These are phyloP conservation scores for Torulaspora franciscae DNA, from an alignment of 805 yeast genomes.

Conservation along the genomic window DNA sequence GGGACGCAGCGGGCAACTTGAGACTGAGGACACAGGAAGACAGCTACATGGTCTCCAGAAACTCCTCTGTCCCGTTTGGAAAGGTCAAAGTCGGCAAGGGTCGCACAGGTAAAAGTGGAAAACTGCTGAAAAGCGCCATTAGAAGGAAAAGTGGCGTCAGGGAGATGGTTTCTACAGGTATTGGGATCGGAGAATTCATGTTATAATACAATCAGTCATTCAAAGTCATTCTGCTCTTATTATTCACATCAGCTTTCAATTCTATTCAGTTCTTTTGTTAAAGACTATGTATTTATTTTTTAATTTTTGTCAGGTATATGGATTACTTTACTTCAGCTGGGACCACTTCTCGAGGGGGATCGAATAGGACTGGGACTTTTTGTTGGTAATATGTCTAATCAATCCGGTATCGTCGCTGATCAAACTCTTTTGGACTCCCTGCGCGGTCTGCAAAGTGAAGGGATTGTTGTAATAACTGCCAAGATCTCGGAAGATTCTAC, in stretches of 20 bases:
- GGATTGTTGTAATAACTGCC: conserved; percentile 20
- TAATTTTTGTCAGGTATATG: conserved; percentile 11
- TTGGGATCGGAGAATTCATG: conserved; percentile 35
- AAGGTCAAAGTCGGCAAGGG: conserved; percentile 9
- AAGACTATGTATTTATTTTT: conserved; percentile 10
- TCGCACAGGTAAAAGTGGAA: conserved; percentile 13
- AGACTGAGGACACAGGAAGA: conserved; percentile 22
- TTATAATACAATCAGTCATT: conserved; percentile 18
- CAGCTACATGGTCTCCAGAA: background rate
- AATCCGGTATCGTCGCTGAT: conserved; percentile 52
- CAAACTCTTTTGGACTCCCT: conserved; percentile 25
- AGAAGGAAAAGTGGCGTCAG: conserved; percentile 34
- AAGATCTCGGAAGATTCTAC: conserved; percentile 25
- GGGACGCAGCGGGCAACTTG: conserved; percentile 33
- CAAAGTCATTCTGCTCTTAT: conserved; percentile 9
- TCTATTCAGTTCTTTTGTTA: conserved; percentile 11
- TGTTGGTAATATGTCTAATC: conserved; percentile 50
- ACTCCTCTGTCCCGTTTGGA: conserved; percentile 40
- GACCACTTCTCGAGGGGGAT: background rate
- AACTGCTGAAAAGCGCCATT: conserved; percentile 21
- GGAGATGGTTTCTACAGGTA: conserved; percentile 34
- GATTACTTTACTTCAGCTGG: background rate
- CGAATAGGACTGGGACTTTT: background rate
- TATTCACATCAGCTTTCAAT: background rate
- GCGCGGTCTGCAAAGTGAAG: conserved; percentile 7